Conservation (phyloP, 1,139 yeast genomes). For the Kluyveromyces sp. region DNA sequence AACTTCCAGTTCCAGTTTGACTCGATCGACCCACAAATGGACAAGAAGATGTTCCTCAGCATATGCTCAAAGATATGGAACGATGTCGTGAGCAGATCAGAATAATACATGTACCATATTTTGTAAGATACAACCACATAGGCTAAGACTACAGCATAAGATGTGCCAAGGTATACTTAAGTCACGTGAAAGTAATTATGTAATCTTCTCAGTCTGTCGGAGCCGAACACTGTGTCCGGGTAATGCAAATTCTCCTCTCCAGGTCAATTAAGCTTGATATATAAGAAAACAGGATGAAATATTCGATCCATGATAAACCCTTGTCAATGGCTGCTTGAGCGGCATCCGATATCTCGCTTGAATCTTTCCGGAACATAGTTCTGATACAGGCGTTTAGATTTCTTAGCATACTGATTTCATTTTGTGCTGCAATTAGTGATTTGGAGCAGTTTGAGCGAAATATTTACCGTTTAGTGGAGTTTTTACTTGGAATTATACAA, state of each 20-base stretch:
- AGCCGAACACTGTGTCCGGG: background rate
- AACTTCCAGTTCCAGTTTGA: constrained; percentile 28
- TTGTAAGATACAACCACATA: too few species aligned
- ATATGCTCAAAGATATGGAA: constrained; percentile 33
- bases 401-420: too few species aligned
- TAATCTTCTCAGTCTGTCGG: background rate
- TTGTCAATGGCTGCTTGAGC: too few species aligned
- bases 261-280: too few species aligned
- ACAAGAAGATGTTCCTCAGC: constrained; percentile 31
- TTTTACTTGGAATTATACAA: background rate
- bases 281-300: too few species aligned
- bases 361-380: too few species aligned
- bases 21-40: constrained; percentile 15
- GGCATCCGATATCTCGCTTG: too few species aligned
- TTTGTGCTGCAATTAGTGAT: too few species aligned
- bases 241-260: too few species aligned
- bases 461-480: background rate
- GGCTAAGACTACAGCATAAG: background rate
- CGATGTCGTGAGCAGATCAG: constrained; percentile 13
- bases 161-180: background rate
- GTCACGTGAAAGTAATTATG: background rate
- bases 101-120: background rate
- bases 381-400: too few species aligned
- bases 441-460: background rate
- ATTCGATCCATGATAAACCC: too few species aligned